These are phyloP conservation scores for Penicillium hesseltinei DNA, from an alignment of 2,329 filamentous ascomycete species.

Conservation along the genomic window DNA sequence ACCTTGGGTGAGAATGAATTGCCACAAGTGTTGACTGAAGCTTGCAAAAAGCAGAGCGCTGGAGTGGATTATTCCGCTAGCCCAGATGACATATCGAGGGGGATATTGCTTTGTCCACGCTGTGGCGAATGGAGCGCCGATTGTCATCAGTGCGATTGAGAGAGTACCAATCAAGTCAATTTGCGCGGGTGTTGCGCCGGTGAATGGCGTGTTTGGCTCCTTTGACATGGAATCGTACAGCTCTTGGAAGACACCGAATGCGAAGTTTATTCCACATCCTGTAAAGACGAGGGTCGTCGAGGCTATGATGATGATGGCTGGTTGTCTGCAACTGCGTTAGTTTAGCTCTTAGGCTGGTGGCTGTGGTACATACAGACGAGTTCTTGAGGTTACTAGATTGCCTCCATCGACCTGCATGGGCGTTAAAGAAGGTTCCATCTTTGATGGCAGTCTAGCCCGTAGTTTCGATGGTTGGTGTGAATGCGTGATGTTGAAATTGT, in stretches of 20 bases:
- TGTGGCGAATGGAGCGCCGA: constrained; percentile 35
- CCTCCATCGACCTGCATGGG: constrained; percentile 4
- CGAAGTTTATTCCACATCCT: constrained; percentile 39
- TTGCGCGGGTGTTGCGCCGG: constrained; percentile 33
- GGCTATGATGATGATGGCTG: constrained; percentile 10
- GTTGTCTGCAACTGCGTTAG: constrained; percentile 6
- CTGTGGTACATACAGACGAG: background rate
- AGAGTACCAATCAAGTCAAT: constrained; percentile 43
- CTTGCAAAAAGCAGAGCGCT: constrained; percentile 32
- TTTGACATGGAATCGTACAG: constrained; percentile 37
- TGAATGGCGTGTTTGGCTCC: constrained; percentile 33
- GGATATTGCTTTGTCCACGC: constrained; percentile 37
- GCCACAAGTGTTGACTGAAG: constrained; percentile 35
- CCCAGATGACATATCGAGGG: constrained; percentile 29
- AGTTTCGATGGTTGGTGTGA: background rate
- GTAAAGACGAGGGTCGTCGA: constrained; percentile 32
- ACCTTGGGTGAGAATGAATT: constrained; percentile 36
- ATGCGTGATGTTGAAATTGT: background rate
- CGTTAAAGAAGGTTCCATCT: background rate
- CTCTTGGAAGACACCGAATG: constrained; percentile 43
- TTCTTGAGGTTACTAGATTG: background rate
- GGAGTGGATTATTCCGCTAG: constrained; percentile 31
- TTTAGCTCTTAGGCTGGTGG: background rate
- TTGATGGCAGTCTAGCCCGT: background rate
- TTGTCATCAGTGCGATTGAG: constrained; percentile 37